phyloP scores from a whole-genome alignment of 1,139 yeast genomes.

The Geotrichum citri-aurantii region DNA sequence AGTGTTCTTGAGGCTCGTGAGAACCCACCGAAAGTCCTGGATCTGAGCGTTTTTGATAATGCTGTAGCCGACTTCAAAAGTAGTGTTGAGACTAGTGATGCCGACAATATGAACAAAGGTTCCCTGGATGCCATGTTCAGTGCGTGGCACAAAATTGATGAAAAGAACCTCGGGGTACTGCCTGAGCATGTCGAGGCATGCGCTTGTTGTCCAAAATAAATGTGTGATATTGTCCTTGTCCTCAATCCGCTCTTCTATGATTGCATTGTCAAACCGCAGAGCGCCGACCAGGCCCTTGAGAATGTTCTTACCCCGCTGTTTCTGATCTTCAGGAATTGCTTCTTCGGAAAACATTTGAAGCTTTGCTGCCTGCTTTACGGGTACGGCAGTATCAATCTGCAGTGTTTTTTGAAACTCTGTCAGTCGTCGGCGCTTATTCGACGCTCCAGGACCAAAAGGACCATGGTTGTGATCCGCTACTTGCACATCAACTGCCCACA shows the following conservation, averaged over 20 bases:
- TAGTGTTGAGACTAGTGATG: constrained; percentile 17
- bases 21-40: constrained; percentile 17
- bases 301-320: constrained; percentile 3
- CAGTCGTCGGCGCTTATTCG: constrained; percentile 9
- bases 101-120: constrained; percentile 17
- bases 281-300: constrained; percentile 20
- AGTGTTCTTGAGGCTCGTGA: constrained; percentile 12
- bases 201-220: constrained; percentile 18
- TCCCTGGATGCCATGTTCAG: constrained; percentile 1
- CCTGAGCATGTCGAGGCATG: constrained; percentile 18
- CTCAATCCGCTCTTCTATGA: constrained; percentile 15
- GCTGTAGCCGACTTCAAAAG: constrained; percentile 19
- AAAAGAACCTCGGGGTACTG: constrained; percentile 19
- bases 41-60: constrained; percentile 11
- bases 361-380: background rate
- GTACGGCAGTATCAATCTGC: constrained; percentile 9
- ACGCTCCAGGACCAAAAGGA: constrained; percentile 15
- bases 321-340: background rate
- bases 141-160: constrained; percentile 14
- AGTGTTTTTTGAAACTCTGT: constrained; percentile 17
- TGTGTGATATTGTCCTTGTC: constrained; percentile 17
- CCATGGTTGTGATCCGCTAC: constrained; percentile 18
- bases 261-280: constrained; percentile 18
- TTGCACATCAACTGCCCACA: constrained; percentile 6
- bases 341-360: background rate